phyloP scores from a whole-genome alignment of 2,329 filamentous ascomycete genomes.

The Magnaporthiopsis rhizophila region DNA sequence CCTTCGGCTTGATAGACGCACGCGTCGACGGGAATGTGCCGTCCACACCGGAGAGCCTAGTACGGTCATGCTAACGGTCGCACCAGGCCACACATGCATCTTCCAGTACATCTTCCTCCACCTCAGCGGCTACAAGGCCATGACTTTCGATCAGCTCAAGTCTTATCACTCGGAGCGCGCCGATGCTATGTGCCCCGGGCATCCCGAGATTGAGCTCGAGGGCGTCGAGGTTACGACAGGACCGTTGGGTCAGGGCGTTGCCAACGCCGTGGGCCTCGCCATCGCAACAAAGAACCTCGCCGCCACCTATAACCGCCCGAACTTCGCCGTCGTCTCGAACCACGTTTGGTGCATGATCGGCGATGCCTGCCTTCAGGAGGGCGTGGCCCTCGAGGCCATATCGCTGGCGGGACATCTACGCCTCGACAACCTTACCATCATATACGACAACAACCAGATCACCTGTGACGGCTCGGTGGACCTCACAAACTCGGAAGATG shows the following conservation, averaged over 20 bases:
- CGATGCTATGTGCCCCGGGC: slow-evolving; percentile 40
- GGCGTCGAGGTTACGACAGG: slow-evolving; percentile 51
- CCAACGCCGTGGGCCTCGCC: slow-evolving; percentile 48
- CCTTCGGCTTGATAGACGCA: too few species aligned
- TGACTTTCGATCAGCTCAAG: slow-evolving; percentile 45
- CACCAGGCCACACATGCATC: slow-evolving; percentile 35
- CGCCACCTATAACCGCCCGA: slow-evolving; percentile 41
- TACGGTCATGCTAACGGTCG: neutral
- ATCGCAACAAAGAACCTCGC: slow-evolving; percentile 46
- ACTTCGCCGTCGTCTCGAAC: slow-evolving; percentile 38
- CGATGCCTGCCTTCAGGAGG: slow-evolving; percentile 48
- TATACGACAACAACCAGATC: slow-evolving; percentile 52
- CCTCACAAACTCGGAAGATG: slow-evolving; percentile 43
- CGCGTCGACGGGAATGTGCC: too few species aligned
- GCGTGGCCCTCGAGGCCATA: slow-evolving; percentile 45
- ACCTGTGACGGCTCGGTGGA: slow-evolving; percentile 48
- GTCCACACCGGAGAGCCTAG: neutral
- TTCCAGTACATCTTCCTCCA: slow-evolving; percentile 44
- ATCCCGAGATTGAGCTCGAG: slow-evolving; percentile 46
- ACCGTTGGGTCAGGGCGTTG: slow-evolving; percentile 47
- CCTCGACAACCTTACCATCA: slow-evolving; percentile 43
- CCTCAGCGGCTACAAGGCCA: slow-evolving; percentile 38
- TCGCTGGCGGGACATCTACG: slow-evolving; percentile 42
- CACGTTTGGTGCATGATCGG: slow-evolving; percentile 47
- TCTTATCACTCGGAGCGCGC: slow-evolving; percentile 35